Conservation (phyloP, 805 yeast species). For the Candida piceae region DNA sequence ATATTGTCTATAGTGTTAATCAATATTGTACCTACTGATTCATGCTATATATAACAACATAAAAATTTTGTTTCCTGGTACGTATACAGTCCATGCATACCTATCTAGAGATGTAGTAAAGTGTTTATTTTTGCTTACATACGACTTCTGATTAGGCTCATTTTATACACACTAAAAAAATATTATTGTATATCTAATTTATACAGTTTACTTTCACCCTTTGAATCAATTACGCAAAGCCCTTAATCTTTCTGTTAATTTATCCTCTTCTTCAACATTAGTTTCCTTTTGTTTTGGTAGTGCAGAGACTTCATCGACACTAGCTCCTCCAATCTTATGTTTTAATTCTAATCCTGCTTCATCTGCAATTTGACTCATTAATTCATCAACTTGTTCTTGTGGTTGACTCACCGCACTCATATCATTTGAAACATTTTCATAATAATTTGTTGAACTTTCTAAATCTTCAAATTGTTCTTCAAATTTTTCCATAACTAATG, state of each 20-base stretch:
- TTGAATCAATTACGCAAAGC: slow-evolving; percentile 56
- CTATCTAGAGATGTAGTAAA: too few species aligned
- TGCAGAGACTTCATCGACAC: slow-evolving; percentile 43
- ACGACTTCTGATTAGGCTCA: too few species aligned
- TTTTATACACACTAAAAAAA: too few species aligned
- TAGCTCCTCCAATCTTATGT: slow-evolving; percentile 68
- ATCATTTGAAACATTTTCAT: slow-evolving; percentile 83
- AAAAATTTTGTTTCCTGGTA: too few species aligned
- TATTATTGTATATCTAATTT: too few species aligned
- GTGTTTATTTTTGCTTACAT: too few species aligned
- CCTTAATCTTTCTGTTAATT: slow-evolving; percentile 78
- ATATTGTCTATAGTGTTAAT: too few species aligned
- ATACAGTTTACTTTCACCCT: too few species aligned
- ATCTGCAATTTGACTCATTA: slow-evolving; percentile 90
- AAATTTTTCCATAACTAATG: slow-evolving; percentile 94
- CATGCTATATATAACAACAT: too few species aligned
- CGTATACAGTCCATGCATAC: too few species aligned
- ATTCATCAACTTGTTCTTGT: slow-evolving; percentile 88
- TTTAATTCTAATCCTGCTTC: slow-evolving; percentile 94
- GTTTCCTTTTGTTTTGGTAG: slow-evolving; percentile 22
- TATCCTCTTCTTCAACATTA: slow-evolving; percentile 76
- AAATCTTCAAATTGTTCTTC: slow-evolving; percentile 94
- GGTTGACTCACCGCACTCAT: slow-evolving; percentile 89
- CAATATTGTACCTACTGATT: too few species aligned
- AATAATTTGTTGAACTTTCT: slow-evolving; percentile 89